Evolutionary conservation across 805 yeast genomes (phyloP).

Genomic region (Candida ovalis): DNA sequence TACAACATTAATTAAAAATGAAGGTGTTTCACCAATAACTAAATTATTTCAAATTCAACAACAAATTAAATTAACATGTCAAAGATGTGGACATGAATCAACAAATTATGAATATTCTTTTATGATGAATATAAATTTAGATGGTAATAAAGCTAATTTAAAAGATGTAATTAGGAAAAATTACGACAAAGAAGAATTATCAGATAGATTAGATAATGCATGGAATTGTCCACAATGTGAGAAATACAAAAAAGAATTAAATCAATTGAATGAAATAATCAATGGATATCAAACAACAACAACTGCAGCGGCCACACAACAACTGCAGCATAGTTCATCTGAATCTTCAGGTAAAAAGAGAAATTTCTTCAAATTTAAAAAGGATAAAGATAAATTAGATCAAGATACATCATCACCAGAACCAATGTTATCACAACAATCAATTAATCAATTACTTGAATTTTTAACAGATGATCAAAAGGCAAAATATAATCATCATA

Average conservation of each 20-base stretch:
- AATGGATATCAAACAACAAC: conserved; percentile 1
- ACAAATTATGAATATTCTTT: conserved; percentile 43
- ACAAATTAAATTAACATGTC: conserved; percentile 60
- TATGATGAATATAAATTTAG: conserved; percentile 29
- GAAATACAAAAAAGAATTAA: conserved; percentile 25
- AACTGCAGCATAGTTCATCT: conserved; percentile 1
- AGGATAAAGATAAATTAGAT: conserved; percentile 14
- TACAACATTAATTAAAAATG: conserved; percentile 42
- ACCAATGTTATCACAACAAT: neutral
- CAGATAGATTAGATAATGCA: conserved; percentile 64
- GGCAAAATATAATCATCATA: conserved; percentile 19
- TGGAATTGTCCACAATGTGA: conserved; percentile 81
- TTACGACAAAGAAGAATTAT: conserved; percentile 58
- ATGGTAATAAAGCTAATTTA: conserved; percentile 29
- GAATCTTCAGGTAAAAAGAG: conserved; percentile 27
- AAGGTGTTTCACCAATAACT: conserved; percentile 66
- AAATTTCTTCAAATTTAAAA: conserved; percentile 26
- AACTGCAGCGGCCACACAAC: neutral
- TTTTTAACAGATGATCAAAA: conserved; percentile 17
- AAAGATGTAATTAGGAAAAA: conserved; percentile 63
- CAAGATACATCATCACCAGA: conserved; percentile 2
- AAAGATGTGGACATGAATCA: conserved; percentile 59
- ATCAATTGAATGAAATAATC: conserved; percentile 9
- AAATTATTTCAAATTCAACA: conserved; percentile 70
- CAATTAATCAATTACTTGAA: conserved; percentile 6